Percentiles rank a stretch among this genome's conserved stretches.
These are phyloP conservation scores for Andrographis paniculata DNA, from an alignment of 305 asterid genomes.

Conservation along the genomic window DNA sequence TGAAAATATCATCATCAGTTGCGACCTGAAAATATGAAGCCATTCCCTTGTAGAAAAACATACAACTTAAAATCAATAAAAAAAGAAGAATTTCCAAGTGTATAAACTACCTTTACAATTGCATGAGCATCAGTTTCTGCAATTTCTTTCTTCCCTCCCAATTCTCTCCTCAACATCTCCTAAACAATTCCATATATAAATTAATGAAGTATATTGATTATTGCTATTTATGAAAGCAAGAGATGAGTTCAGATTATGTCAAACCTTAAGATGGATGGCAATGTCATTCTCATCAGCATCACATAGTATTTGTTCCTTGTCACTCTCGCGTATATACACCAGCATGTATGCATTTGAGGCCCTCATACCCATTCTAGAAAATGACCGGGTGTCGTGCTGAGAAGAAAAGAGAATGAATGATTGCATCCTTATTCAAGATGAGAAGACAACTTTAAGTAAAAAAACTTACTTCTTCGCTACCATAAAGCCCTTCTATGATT, in stretches of 20 bases:
- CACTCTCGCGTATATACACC: slow-evolving; percentile 38
- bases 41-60: neutral
- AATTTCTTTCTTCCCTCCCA: slow-evolving; percentile 24
- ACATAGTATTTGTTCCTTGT: slow-evolving; percentile 34
- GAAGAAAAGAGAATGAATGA: neutral
- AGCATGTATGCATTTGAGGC: slow-evolving; percentile 38
- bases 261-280: slow-evolving; percentile 23
- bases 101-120: slow-evolving; percentile 22
- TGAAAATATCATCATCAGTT: slow-evolving; percentile 24
- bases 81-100: neutral
- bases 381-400: slow-evolving; percentile 21
- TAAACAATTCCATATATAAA: too few relatives aligned
- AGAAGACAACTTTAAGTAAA: slow-evolving; percentile 4
- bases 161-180: slow-evolving; percentile 28
- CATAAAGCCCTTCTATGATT: slow-evolving; percentile 32
- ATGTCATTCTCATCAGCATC: slow-evolving; percentile 24
- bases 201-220: neutral
- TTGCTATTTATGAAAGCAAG: too few relatives aligned
- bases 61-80: neutral
- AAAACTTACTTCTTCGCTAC: slow-evolving; percentile 29
- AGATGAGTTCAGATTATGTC: neutral
- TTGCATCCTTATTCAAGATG: neutral
- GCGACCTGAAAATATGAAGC: slow-evolving; percentile 22
- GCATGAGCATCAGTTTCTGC: slow-evolving; percentile 25
- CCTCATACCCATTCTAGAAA: slow-evolving; percentile 25